Percentiles rank a stretch among this genome's conserved stretches.
These are phyloP conservation scores for Elsinoe perseae DNA, from an alignment of 2,329 filamentous ascomycete genomes.

Conservation along the genomic window DNA sequence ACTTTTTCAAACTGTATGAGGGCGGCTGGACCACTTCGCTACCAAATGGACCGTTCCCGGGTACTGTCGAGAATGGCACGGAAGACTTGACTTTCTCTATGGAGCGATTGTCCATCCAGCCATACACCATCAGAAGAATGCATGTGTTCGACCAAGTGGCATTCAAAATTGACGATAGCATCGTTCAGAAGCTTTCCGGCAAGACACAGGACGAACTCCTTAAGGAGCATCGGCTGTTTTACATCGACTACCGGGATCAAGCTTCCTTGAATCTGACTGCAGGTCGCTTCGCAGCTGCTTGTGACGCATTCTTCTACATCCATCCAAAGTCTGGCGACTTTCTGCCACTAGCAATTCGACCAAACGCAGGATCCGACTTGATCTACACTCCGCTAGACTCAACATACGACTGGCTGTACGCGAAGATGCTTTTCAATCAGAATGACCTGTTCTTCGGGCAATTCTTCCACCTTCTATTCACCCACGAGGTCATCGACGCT, in stretches of 20 bases:
- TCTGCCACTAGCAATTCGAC: slow-evolving; percentile 43
- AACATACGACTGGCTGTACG: slow-evolving; percentile 43
- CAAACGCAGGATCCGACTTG: slow-evolving; percentile 37
- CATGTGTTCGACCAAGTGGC: slow-evolving; percentile 29
- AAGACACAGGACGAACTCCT: slow-evolving; percentile 31
- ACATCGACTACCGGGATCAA: slow-evolving; percentile 38
- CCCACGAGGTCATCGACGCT: slow-evolving; percentile 39
- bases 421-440: slow-evolving; percentile 44
- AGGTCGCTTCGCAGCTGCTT: slow-evolving; percentile 35
- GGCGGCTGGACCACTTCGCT: slow-evolving; percentile 35
- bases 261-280: slow-evolving; percentile 22
- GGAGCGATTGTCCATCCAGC: slow-evolving; percentile 40
- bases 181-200: slow-evolving; percentile 28
- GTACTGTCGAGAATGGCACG: slow-evolving; percentile 40
- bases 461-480: slow-evolving; percentile 39
- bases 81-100: slow-evolving; percentile 43
- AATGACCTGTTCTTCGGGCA: slow-evolving; percentile 43
- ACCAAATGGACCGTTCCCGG: slow-evolving; percentile 31
- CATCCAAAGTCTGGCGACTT: slow-evolving; percentile 35
- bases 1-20: slow-evolving; percentile 38
- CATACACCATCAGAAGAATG: slow-evolving; percentile 34
- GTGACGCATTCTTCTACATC: slow-evolving; percentile 44
- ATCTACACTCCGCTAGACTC: slow-evolving; percentile 43
- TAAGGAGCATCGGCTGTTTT: slow-evolving; percentile 35
- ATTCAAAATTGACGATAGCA: slow-evolving; percentile 32